phyloP scores from a whole-genome alignment of 306 rosid genomes.

The Begonia loranthoides region DNA sequence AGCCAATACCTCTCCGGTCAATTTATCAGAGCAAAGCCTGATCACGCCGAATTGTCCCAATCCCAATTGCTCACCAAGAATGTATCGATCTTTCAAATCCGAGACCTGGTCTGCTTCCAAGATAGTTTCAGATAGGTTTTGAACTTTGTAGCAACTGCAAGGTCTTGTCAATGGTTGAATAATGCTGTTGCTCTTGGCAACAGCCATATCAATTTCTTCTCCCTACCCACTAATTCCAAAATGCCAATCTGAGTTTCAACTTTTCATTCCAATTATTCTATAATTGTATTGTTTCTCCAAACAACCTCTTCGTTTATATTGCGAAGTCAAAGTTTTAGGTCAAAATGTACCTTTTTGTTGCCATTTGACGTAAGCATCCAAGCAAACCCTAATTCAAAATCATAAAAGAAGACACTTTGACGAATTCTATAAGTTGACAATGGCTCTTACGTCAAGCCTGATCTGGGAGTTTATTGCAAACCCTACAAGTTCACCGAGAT shows the following conservation, averaged over 20 bases:
- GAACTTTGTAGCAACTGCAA: slow-evolving; percentile 36
- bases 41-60: slow-evolving; percentile 72
- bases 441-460: slow-evolving; percentile 3
- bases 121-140: slow-evolving; percentile 34
- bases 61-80: slow-evolving; percentile 55
- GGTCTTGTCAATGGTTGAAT: slow-evolving; percentile 25
- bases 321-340: slow-evolving; percentile 5
- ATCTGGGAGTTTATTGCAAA: slow-evolving; percentile 13
- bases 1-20: slow-evolving; percentile 54
- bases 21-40: slow-evolving; percentile 43
- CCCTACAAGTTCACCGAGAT: slow-evolving; percentile 27
- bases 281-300: background rate
- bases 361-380: slow-evolving; percentile 6
- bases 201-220: slow-evolving; percentile 32
- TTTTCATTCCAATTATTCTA: slow-evolving; percentile 1
- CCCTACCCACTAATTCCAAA: slow-evolving; percentile 20
- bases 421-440: slow-evolving; percentile 11
- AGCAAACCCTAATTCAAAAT: slow-evolving; percentile 14
- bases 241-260: slow-evolving; percentile 13
- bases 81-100: slow-evolving; percentile 38
- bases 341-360: slow-evolving; percentile 9
- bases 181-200: slow-evolving; percentile 33
- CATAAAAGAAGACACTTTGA: slow-evolving; percentile 10
- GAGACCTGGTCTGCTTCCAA: slow-evolving; percentile 34
- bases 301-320: slow-evolving; percentile 1